Base-by-base conservation (phyloP, 2,329 filamentous ascomycete species). In the Helotiales sp. region DNA sequence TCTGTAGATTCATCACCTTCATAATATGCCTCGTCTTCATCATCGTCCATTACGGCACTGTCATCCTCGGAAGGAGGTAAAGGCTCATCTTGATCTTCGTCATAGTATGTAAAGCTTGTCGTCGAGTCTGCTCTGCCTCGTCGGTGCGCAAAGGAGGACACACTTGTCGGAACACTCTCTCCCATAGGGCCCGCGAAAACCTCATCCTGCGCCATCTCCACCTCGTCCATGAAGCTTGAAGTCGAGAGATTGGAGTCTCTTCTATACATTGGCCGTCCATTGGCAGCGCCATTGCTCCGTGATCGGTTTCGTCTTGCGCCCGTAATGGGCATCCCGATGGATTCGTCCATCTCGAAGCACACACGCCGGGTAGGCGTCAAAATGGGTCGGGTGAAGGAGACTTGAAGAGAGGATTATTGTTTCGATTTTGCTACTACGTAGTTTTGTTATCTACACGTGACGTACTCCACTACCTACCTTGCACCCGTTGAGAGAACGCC, bases 151-250 rank as follows among this genome's bases (percentile, higher is more conserved):
- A 99, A 99, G 30, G 91, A 89, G n/a, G 91, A 92, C 33, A 93
- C 82, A 70, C 93, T 97, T 10, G 91, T 95, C 1, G 95, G 95
- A n/a, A 99, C 84, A 70, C 92, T 97, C 76, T 99, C 95, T 54
- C 92, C 93, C 69, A 97, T 87, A 6, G 93, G 95, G 6, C 95
- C 95, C 24, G 93, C 88, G 75, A 93, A 99, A 48, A 95, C 90
- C 83, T 98, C 93, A 72, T 96, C 91, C 52, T 96, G 91, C 19
- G 95, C 93, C 95, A 99, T 98, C 73, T 97, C 93, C n/a, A 98
- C 93, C 74, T 96, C 91, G 65, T 91, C 91, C 67, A 96, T 88
- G 66, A 97, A 87, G 74, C 91, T 96, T 33, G 87, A 80, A 74
- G 81, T 85, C 75, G 89, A 91, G 67, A 86, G 79, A 68, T 90